Percentiles rank a stretch among this genome's conserved stretches.
phyloP scores from a whole-genome alignment of 805 yeast species.

The Blastobotrys chiropterorum region DNA sequence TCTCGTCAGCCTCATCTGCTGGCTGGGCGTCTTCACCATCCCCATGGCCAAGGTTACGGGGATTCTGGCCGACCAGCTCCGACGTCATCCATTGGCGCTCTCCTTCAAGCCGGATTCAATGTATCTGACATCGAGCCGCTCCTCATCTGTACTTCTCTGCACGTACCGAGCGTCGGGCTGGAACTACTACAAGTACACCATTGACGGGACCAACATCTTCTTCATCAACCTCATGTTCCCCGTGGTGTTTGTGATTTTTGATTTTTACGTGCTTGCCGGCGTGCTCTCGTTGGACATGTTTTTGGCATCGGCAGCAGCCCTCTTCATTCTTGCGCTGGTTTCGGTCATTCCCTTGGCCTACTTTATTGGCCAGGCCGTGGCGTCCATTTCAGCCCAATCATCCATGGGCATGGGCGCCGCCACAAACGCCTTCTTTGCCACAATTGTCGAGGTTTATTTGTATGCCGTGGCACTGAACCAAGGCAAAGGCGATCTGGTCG shows the following conservation, averaged over 20 bases:
- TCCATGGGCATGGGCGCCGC: constrained; percentile 99
- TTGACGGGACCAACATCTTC: constrained; percentile 92
- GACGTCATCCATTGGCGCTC: constrained; percentile 88
- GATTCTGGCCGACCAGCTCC: constrained; percentile 65
- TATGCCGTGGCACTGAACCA: constrained; percentile 88
- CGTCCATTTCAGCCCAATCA: constrained; percentile 95
- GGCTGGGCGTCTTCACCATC: constrained; percentile 82
- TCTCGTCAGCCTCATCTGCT: constrained; percentile 52
- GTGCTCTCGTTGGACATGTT: constrained; percentile 35
- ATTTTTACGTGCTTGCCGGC: constrained; percentile 59
- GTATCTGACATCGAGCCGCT: constrained; percentile 27
- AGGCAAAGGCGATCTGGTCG: constrained; percentile 82
- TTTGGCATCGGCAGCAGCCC: constrained; percentile 54
- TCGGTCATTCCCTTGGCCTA: constrained; percentile 93
- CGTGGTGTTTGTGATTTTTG: constrained; percentile 77
- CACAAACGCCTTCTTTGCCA: constrained; percentile 94
- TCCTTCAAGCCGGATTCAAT: constrained; percentile 50
- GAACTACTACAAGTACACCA: constrained; percentile 92
- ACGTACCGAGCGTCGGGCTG: constrained; percentile 89
- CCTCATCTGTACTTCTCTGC: constrained; percentile 60
- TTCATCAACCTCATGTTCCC: constrained; percentile 76
- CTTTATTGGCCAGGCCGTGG: constrained; percentile 98
- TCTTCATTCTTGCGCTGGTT: constrained; percentile 69
- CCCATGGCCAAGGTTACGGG: constrained; percentile 84
- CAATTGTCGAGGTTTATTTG: constrained; percentile 86